phyloP scores from a whole-genome alignment of 1,284 basidiomycete species.

The Gymnopus androsaceus region DNA sequence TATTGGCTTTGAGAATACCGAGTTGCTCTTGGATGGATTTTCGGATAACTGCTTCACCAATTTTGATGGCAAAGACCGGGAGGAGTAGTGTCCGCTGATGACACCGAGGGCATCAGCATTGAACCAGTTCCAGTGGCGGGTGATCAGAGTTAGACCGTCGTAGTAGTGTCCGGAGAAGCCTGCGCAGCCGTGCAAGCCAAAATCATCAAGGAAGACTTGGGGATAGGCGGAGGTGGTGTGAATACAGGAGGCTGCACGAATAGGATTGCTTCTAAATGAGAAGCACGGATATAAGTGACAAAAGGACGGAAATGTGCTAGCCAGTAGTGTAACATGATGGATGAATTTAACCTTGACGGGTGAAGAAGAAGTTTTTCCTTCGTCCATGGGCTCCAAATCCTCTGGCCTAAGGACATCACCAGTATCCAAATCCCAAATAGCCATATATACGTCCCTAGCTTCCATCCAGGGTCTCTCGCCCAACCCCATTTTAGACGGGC shows the following conservation, averaged over 20 bases:
- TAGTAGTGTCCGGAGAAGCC: slow-evolving; percentile 92
- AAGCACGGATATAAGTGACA: slow-evolving; percentile 61
- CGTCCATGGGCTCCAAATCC: slow-evolving; percentile 62
- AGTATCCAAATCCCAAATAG: slow-evolving; percentile 84
- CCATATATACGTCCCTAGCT: slow-evolving; percentile 88
- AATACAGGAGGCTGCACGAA: slow-evolving; percentile 96
- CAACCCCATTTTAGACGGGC: slow-evolving; percentile 77
- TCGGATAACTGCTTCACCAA: slow-evolving; percentile 85
- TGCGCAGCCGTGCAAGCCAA: slow-evolving; percentile 62
- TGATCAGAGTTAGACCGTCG: slow-evolving; percentile 88
- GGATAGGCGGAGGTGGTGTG: slow-evolving; percentile 70
- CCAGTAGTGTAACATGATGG: slow-evolving; percentile 85
- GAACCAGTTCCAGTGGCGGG: slow-evolving; percentile 94
- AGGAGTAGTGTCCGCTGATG: slow-evolving; percentile 85
- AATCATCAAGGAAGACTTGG: slow-evolving; percentile 54
- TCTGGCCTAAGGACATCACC: slow-evolving; percentile 71
- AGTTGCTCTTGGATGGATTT: slow-evolving; percentile 85
- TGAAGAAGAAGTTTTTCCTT: slow-evolving; percentile 19
- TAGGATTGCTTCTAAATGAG: slow-evolving; percentile 85
- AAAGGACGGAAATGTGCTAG: slow-evolving; percentile 75
- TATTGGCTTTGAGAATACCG: slow-evolving; percentile 76
- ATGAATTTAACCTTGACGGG: slow-evolving; percentile 65
- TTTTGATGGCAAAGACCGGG: slow-evolving; percentile 65
- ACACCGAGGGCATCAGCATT: slow-evolving; percentile 95
- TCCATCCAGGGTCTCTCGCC: slow-evolving; percentile 77